Percentiles rank a stretch among this genome's conserved stretches.
Evolutionary conservation across 2,329 filamentous ascomycete species (phyloP).

Genomic region (Penicillium sumatraense): DNA sequence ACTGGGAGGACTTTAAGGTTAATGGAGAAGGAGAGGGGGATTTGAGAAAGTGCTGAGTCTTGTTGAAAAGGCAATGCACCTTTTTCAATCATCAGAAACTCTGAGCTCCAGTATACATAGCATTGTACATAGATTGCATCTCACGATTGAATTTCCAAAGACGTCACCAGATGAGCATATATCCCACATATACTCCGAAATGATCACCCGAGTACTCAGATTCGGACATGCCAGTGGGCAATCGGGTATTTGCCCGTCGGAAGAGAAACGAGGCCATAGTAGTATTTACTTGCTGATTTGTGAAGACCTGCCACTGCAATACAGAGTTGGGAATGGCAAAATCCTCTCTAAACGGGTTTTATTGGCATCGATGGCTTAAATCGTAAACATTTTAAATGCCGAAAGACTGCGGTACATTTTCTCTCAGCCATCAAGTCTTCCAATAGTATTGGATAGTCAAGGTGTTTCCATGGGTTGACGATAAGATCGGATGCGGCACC

Average conservation of each 20-base stretch:
- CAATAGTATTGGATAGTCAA: not conserved
- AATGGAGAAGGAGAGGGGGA: slow-evolving; percentile 30
- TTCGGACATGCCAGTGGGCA: not conserved
- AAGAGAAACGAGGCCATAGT: not conserved
- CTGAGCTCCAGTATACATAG: not conserved
- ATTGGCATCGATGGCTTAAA: not conserved
- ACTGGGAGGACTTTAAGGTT: slow-evolving; percentile 47
- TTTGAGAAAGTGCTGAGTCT: slow-evolving; percentile 25
- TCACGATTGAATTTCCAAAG: not conserved
- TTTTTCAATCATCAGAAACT: not conserved
- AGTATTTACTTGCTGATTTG: too few relatives aligned
- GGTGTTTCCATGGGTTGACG: not conserved
- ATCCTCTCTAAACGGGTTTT: not conserved
- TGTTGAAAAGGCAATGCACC: too few relatives aligned
- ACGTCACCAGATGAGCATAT: not conserved
- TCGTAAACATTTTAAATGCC: not conserved
- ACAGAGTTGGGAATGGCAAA: too few relatives aligned
- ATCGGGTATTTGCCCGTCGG: not conserved
- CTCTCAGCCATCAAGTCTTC: too few relatives aligned
- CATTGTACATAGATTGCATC: slow-evolving; percentile 11
- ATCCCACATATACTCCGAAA: not conserved
- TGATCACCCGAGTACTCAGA: not conserved
- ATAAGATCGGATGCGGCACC: slow-evolving; percentile 26
- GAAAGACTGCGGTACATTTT: not conserved
- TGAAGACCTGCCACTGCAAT: too few relatives aligned